Conservation (phyloP, 1,139 yeast genomes). For the Yamadazyma kanchanaburiensis region DNA sequence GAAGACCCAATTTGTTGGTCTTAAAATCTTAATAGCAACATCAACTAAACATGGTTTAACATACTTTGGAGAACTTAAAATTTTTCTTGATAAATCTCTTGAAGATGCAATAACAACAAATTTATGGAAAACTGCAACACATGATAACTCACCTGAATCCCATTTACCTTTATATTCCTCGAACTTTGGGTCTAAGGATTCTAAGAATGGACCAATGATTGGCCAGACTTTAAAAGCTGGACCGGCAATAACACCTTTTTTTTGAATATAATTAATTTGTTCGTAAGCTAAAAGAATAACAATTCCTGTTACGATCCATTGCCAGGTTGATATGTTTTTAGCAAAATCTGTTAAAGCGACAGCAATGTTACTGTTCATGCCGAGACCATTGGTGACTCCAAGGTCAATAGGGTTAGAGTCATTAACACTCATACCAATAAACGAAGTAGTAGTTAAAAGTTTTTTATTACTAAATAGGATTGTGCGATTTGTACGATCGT, state of each 20-base stretch:
- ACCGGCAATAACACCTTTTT: conserved; percentile 88
- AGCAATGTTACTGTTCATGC: background rate
- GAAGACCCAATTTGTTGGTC: conserved; percentile 97
- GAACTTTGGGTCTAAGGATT: conserved; percentile 93
- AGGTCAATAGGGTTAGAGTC: no score
- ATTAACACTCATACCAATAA: conserved; percentile 1
- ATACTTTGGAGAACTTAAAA: conserved; percentile 76
- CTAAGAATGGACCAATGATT: conserved; percentile 91
- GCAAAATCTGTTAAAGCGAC: background rate
- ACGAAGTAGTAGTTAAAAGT: no score
- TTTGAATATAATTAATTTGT: conserved; percentile 71
- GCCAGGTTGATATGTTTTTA: conserved; percentile 22
- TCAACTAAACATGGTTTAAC: conserved; percentile 98
- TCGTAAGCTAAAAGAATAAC: conserved; percentile 64
- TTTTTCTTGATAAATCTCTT: conserved; percentile 87
- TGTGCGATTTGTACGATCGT: background rate
- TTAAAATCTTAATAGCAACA: conserved; percentile 85
- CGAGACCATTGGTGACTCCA: background rate
- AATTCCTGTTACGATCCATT: conserved; percentile 48
- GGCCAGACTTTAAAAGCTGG: conserved; percentile 89
- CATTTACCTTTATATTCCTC: conserved; percentile 91
- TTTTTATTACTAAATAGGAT: no score
- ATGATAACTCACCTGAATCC: conserved; percentile 90
- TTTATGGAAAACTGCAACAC: conserved; percentile 97
- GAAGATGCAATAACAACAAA: conserved; percentile 93